Evolutionary conservation across 2,329 filamentous ascomycete genomes (phyloP).

Genomic region (Aspergillus clavatus): DNA sequence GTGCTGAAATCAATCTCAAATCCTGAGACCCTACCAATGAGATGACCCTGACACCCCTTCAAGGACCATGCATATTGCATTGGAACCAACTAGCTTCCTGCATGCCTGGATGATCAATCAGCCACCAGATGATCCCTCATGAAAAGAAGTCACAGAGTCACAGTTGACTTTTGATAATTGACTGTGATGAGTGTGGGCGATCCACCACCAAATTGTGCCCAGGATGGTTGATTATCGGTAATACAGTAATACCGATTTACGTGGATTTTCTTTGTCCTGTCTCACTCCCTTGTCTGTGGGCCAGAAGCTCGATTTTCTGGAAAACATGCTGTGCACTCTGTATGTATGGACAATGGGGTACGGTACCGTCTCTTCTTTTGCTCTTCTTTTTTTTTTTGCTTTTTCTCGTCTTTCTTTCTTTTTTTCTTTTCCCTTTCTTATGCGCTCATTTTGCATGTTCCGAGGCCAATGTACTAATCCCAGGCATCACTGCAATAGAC

Average conservation of each 20-base stretch:
- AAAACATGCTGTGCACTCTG: conserved; percentile 16
- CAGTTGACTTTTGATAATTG: no score
- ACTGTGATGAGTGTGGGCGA: conserved; percentile 2
- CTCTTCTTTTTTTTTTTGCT: not conserved
- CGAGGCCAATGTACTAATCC: not conserved
- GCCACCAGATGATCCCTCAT: conserved; percentile 16
- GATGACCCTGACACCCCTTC: conserved; percentile 15
- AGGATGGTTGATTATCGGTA: not conserved
- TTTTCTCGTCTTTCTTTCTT: not conserved
- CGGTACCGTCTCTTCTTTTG: not conserved
- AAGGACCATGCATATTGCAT: conserved; percentile 20
- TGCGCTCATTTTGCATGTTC: no score
- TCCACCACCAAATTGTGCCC: conserved; percentile 3
- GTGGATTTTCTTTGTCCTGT: conserved; percentile 13
- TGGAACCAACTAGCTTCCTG: conserved; percentile 29
- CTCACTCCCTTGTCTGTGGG: conserved; percentile 10
- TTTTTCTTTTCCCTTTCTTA: no score
- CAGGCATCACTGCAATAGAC: not conserved
- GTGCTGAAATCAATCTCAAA: conserved; percentile 17
- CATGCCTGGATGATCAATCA: conserved; percentile 24
- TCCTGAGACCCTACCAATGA: conserved; percentile 13
- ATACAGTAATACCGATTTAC: not conserved
- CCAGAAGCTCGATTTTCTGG: conserved; percentile 18
- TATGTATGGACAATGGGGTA: not conserved
- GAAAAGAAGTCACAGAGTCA: not conserved